Conservation (phyloP, 2,329 filamentous ascomycete species). For the Hypomyces rosellus region DNA sequence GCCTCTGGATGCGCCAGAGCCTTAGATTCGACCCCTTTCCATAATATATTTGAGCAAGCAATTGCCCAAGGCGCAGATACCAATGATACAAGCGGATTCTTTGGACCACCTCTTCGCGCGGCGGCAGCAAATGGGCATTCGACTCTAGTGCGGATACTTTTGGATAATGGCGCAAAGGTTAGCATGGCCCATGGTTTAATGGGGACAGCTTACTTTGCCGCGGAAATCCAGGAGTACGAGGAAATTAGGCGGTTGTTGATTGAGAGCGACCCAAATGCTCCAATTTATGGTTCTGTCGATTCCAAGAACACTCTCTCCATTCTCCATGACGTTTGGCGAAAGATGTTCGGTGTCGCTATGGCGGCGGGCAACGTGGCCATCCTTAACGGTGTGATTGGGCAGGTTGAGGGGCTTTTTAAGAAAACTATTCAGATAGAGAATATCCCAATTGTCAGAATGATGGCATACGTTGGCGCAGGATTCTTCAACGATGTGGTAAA, state of each 20-base stretch:
- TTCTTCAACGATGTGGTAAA: no score
- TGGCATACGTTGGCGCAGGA: no score
- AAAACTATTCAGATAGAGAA: no score
- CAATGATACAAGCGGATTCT: background rate
- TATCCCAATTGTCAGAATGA: no score
- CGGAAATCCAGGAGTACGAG: background rate
- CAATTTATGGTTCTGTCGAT: no score
- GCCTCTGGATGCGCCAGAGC: background rate
- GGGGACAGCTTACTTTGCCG: background rate
- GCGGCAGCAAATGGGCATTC: background rate
- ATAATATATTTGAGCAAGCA: background rate
- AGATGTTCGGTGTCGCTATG: no score
- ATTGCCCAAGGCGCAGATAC: background rate
- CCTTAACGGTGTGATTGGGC: no score
- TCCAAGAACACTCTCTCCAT: no score
- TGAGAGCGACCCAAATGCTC: no score
- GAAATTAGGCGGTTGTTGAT: background rate
- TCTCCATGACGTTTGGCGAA: no score
- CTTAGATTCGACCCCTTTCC: background rate
- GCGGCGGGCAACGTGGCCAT: no score
- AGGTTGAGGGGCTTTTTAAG: no score
- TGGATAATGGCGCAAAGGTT: constrained; percentile 2
- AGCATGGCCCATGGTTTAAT: background rate
- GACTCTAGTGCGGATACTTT: background rate
- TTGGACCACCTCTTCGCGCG: constrained; percentile 3